A percentile compares a stretch with the other conserved stretches of the same genome.
phyloP scores from a whole-genome alignment of 23 red algal species.

The Gracilariopsis chorda region DNA sequence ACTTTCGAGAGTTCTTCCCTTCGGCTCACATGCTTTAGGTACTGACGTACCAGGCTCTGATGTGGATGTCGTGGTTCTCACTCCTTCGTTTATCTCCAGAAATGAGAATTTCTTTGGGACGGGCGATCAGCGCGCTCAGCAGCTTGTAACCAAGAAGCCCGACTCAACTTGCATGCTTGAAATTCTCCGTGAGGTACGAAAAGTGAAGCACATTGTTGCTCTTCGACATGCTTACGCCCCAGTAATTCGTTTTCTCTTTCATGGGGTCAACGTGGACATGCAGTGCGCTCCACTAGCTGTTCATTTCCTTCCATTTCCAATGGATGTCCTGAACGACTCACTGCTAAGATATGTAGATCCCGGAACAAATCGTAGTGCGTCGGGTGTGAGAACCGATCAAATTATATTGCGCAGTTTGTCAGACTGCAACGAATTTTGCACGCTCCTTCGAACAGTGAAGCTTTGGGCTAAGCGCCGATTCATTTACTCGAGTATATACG shows the following conservation, averaged over 20 bases:
- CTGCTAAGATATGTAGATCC: conserved; percentile 2
- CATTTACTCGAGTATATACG: conserved; percentile 13
- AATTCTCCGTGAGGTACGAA: background rate
- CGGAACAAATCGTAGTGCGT: conserved; percentile 9
- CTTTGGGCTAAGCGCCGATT: conserved; percentile 12
- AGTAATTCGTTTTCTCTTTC: background rate
- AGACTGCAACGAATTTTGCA: background rate
- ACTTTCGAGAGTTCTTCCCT: background rate
- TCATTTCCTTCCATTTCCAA: background rate
- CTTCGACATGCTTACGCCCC: conserved; percentile 21
- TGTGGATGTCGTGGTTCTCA: conserved; percentile 6
- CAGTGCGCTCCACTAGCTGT: conserved; percentile 3
- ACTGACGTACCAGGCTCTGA: conserved; percentile 5
- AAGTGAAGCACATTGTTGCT: background rate
- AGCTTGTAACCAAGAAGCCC: background rate
- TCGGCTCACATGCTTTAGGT: conserved; percentile 1
- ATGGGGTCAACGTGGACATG: conserved; percentile 11
- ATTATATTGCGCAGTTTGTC: background rate
- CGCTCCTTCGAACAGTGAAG: background rate
- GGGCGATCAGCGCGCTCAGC: background rate
- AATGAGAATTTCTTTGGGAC: background rate
- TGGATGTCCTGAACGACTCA: background rate
- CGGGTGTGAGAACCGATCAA: conserved; percentile 11
- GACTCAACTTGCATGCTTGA: background rate
- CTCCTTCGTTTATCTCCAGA: background rate